Base-by-base conservation (phyloP, 768 basidiomycete genomes). In the Harrya chromipes region DNA sequence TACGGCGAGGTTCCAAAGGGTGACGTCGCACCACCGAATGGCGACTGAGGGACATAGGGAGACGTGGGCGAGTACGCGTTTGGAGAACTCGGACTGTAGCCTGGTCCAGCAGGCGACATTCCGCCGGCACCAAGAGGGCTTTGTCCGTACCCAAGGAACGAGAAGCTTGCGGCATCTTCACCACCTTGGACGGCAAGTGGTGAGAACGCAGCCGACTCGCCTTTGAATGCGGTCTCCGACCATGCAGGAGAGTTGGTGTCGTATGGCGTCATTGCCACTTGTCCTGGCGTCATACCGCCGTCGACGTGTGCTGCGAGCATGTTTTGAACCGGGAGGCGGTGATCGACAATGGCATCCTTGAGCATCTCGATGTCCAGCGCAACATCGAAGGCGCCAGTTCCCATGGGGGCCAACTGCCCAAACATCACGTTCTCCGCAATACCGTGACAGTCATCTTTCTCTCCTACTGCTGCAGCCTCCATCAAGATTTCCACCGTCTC, bases 321-420 rank as follows among this genome's bases (percentile, higher is more conserved):
- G 8, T 80, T 83, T 58, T 90, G 88, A 4, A 90, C 86, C 0
- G 92, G 92, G 16, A 97, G 75, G 21, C 94, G 88, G 63, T 95
- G 93, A 67, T 99, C 97, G 43, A 97, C 89, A 47, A 97, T 93
- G 35, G 97, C 94, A 51, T 98, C 95, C 76, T 97, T 97, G 61
- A 99, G 76, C 93, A 98, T 95, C 58, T 94, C 90, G 61, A 97
- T 90, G 68, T 99, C 97, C 42, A 99, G 79, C 0, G 92, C 87
- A 43, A 99, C 90, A 42, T 98, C 95, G 63, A 95, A 97, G 8
- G 91, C 81, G 13, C 97, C 97, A 0, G 97, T 97, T 44, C 97
- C 97, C 94, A 99, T 97, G 1, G 94, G 94, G n/a, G 95, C 94
- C 82, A 98, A 89, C 72, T 98, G 97, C 16, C 97, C 97, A 60